Base-by-base conservation (phyloP, 805 yeast species). In the Kuraishia capsulata region DNA sequence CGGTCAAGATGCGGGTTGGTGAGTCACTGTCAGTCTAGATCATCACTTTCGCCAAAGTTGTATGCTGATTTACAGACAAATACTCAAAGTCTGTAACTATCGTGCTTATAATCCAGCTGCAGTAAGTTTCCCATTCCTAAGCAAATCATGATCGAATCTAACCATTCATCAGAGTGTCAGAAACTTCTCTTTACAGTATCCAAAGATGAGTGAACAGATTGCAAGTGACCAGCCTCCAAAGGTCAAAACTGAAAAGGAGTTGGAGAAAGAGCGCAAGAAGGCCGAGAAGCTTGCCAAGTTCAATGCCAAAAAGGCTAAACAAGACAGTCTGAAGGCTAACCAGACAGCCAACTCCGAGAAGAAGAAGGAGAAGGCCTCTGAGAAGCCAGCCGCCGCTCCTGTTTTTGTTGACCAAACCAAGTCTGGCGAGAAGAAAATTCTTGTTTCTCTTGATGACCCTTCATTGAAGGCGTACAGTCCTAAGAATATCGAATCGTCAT, bases 381-480 rank as follows among this genome's bases (percentile, higher is more conserved):
- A 75, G 53, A 78, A 59, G 36, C 78, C 63, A 29, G 95, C 76
- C 52, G 81, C 84, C 31, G 68, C 72, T 30, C 94, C 96, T n/a
- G 92, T 81, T 52, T 92, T 78, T 59, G 76, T 78, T 36, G 98
- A 92, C 59, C 64, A 66, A 41, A 92, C 98, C 35, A 72, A 68
- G 36, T 78, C 84, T 3, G 98, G 98, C 44, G 95, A 88, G 52
- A 92, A 90, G 76, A 92, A 92, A 66, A 62, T 80, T 25, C 73
- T 92, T 42, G 82, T 78, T n/a, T 73, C 87, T 26, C 73, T 92
- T 38, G 96, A 90, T 32, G 95, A 89, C 57, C 89, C 96, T 18
- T 79, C 97, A 17, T 76, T 92, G 58, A 89, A 92, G 62, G 90
- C 97, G 8, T 92, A 92, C 62, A 84, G 76, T 53, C 98, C 98